Conservation (phyloP, 2,329 filamentous ascomycete species). For the Botrytis hyacinthi region DNA sequence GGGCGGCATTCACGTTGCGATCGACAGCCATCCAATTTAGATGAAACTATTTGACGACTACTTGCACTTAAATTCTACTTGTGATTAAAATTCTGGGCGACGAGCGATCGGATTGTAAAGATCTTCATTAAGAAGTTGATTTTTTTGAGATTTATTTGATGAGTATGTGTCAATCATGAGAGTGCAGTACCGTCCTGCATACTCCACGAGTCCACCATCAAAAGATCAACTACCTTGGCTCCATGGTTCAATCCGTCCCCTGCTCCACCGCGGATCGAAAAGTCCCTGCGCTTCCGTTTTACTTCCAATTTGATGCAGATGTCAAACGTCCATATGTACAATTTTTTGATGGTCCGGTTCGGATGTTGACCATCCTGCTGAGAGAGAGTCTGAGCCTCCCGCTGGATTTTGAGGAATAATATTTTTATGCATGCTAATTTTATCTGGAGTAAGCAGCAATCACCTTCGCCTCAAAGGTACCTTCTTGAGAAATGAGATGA, state of each 20-base stretch:
- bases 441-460: not conserved
- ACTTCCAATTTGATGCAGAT: slow-evolving; percentile 12
- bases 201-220: slow-evolving; percentile 2
- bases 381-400: not conserved
- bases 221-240: not conserved
- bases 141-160: not conserved
- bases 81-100: not conserved
- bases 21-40: slow-evolving; percentile 11
- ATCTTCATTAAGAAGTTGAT: not conserved
- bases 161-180: not conserved
- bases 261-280: not conserved
- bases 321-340: slow-evolving; percentile 6
- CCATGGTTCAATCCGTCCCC: not conserved
- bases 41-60: slow-evolving; percentile 1
- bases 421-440: not conserved
- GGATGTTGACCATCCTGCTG: not conserved
- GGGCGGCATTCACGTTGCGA: not conserved
- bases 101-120: not conserved
- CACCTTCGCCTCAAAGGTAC: not conserved
- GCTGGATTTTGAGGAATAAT: not conserved
- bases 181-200: not conserved
- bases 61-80: not conserved
- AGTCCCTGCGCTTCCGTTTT: slow-evolving; percentile 6
- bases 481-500: not conserved
- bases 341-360: not conserved